Percentiles rank a stretch among this genome's conserved stretches.
Evolutionary conservation across 106 monocot species (phyloP).

Genomic region (Acanthochlamys bracteata): DNA sequence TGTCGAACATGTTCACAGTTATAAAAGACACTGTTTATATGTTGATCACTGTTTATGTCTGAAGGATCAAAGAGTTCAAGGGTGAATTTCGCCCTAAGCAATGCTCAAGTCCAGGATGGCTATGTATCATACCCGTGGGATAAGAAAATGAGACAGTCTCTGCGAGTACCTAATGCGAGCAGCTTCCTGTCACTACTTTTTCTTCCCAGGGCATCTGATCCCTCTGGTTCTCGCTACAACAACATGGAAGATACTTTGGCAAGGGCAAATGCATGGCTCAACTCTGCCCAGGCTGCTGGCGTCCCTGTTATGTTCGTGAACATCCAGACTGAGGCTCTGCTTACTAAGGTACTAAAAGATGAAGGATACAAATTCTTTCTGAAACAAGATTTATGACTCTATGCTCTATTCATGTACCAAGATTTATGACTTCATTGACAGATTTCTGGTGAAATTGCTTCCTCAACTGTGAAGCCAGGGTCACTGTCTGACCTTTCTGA

Average conservation of each 20-base stretch:
- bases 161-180: constrained; percentile 47
- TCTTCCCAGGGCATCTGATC: constrained; percentile 50
- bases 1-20: background rate
- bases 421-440: constrained; percentile 5
- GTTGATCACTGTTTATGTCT: background rate
- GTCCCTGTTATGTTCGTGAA: constrained; percentile 67
- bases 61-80: constrained; percentile 59
- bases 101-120: constrained; percentile 64
- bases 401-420: too few species aligned
- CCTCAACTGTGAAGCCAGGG: constrained; percentile 52
- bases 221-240: constrained; percentile 39
- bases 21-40: background rate
- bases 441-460: constrained; percentile 71
- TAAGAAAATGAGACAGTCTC: constrained; percentile 66
- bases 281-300: constrained; percentile 48
- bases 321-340: constrained; percentile 70
- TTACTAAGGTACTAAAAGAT: constrained; percentile 54
- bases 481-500: constrained; percentile 53
- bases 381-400: background rate
- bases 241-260: constrained; percentile 72
- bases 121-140: constrained; percentile 80
- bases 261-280: constrained; percentile 70
- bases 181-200: constrained; percentile 69
- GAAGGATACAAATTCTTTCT: background rate
- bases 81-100: constrained; percentile 47